Base-by-base conservation (phyloP, 2,329 filamentous ascomycete genomes). In the Bretziella fagacearum region DNA sequence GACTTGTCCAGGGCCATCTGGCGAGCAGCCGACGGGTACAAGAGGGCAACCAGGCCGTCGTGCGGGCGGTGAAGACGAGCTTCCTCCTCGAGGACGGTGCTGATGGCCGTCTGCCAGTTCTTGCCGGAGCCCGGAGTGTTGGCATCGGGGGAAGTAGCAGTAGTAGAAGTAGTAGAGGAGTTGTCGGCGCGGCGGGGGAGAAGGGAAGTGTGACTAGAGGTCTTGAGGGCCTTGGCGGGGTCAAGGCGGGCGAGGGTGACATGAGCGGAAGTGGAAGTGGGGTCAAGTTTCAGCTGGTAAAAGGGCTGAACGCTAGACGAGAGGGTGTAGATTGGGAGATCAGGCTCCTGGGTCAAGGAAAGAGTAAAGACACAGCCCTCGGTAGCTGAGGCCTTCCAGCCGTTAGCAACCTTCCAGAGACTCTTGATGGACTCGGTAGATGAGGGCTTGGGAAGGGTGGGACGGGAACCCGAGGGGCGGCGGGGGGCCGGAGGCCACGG, bases 381-480 rank as follows among this genome's bases (percentile, higher is more conserved):
- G 2, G 68, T 67, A 1, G 66, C 58, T 0, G 75, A 70, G 2
- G 77, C 78, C 55, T 73, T 69, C 75, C 75, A 82, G 10, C 79
- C 80, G 56, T 82, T 83, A 51, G 74, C 67, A 0, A 77, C 76
- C 54, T 80, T 74, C 79, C 79, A 84, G 6, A 81, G 67, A 44
- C 69, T 68, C 53, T 73, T 73, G 29, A 83, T 68, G 52, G 81
- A 70, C 37, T 78, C 73, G 1, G 69, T 76, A 0, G 71, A 70
- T 56, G 67, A 73, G 3, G 72, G 65, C 1, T 65, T 62, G 8
- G 72, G 69, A 15, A 68, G 63, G 1, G 62, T 52, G 0, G 70
- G 65, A 0, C 68, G 63, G 25, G 69, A 64, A 17, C 37, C 30
- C 4, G 64, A 59, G 3, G 56, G 56, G 39, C 62, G 57, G 13